Conservation (phyloP, 2,329 filamentous ascomycete species). For the Paracorniculantispora psalliotae region DNA sequence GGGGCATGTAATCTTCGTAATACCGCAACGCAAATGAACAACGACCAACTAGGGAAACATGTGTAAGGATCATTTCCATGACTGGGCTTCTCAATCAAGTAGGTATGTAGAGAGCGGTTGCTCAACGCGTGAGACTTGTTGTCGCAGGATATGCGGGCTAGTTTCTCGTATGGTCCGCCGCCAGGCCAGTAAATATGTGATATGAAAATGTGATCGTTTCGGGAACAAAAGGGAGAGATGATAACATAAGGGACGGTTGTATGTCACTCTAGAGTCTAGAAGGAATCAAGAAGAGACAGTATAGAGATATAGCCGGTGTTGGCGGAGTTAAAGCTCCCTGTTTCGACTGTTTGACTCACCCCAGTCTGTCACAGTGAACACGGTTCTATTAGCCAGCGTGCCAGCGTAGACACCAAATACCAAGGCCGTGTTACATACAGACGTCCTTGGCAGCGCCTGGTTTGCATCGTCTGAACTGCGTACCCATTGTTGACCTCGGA, state of each 20-base stretch:
- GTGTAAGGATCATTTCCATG: no score
- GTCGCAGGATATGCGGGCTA: not conserved
- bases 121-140: not conserved
- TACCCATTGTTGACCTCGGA: not conserved
- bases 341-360: not conserved
- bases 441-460: no score
- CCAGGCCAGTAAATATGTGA: not conserved
- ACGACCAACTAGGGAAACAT: not conserved
- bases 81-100: no score
- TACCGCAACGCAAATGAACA: no score
- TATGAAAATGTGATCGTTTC: not conserved
- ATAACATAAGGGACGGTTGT: not conserved
- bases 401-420: not conserved
- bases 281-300: not conserved
- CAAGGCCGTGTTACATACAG: no score
- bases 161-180: not conserved
- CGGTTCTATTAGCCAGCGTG: not conserved
- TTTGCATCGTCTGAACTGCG: no score
- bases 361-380: not conserved
- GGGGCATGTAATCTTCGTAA: no score
- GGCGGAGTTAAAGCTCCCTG: not conserved
- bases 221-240: not conserved
- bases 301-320: no score
- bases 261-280: not conserved
- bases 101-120: no score